Evolutionary conservation across 345 rosid species (phyloP).

Genomic region (Lenwebbia sp.): DNA sequence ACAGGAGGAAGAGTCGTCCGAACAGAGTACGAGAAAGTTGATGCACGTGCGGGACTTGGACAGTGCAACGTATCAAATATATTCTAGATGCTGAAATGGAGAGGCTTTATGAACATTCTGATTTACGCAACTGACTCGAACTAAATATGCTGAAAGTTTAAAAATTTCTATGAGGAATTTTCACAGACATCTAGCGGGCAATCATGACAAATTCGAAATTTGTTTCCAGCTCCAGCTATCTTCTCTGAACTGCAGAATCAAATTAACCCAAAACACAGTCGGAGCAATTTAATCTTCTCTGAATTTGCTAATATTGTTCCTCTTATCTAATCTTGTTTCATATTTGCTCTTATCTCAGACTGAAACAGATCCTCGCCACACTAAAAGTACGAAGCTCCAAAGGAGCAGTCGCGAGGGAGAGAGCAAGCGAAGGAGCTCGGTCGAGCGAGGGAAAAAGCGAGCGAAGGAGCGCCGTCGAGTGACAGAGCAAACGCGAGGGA

Average conservation of each 20-base stretch:
- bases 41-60: no score
- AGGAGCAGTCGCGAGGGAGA: no score
- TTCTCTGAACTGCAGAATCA: not conserved
- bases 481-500: no score
- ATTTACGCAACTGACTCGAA: not conserved
- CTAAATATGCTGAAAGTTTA: not conserved
- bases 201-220: not conserved
- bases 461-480: no score
- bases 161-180: not conserved
- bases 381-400: no score
- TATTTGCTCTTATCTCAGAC: no score
- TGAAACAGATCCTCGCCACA: no score
- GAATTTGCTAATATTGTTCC: no score
- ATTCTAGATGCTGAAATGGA: not conserved
- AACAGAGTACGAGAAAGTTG: not conserved
- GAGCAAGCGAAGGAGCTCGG: no score
- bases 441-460: no score
- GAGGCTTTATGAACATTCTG: not conserved
- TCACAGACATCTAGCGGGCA: accelerated
- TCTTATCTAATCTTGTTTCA: no score
- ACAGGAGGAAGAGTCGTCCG: not conserved
- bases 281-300: not conserved
- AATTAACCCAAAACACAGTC: not conserved
- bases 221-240: not conserved
- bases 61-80: not conserved